Base-by-base conservation (phyloP, 73 alveolate species). In the Breviolum minutum region DNA sequence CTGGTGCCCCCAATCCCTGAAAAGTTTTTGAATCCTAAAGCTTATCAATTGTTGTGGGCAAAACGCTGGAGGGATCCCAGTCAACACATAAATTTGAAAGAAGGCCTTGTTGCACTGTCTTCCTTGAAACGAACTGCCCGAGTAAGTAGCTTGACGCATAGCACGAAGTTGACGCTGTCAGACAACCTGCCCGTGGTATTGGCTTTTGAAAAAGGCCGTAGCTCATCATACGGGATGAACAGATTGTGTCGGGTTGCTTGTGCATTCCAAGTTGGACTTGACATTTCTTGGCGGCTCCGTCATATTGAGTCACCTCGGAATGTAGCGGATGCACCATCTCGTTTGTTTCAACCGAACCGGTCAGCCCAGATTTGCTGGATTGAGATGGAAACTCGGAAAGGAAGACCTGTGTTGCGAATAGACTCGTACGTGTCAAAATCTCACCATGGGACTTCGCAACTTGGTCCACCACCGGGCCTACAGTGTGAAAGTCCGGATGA, bases 291-390 rank as follows among this genome's bases (percentile, higher is more conserved):
- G 95, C 2, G 95, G n/a, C 69, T 87, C 61, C 0, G 95, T 6
- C 95, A 87, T 62, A 60, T 87, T 11, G 95, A 87, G 20, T 30
- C 79, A 20, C 63, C 77, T 14, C 40, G 95, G n/a, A 87, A 87
- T 63, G 95, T 73, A 22, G 73, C 95, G 8, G 95, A 87, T 13
- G 73, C 63, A 16, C 95, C 95, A 13, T 87, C 95, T 9, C 81
- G 95, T 0, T 87, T 80, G 95, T 64, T 87, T 64, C 83, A 87
- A 30, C 63, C n/a, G 7, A n/a, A 24, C 10, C 8, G 94, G 11
- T n/a, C 40, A 8, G 30, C 12, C 7, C 30, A 48, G 24, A 12
- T 6, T 48, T 26, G 73, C 24, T 83, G 84, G 84, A 74, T 74
- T 22, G 63, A 74, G 62, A 11, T 74, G 60, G 63, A 54, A n/a